These are phyloP conservation scores for Zasmidium angulare DNA, from an alignment of 2,329 filamentous ascomycete species.

Conservation along the genomic window DNA sequence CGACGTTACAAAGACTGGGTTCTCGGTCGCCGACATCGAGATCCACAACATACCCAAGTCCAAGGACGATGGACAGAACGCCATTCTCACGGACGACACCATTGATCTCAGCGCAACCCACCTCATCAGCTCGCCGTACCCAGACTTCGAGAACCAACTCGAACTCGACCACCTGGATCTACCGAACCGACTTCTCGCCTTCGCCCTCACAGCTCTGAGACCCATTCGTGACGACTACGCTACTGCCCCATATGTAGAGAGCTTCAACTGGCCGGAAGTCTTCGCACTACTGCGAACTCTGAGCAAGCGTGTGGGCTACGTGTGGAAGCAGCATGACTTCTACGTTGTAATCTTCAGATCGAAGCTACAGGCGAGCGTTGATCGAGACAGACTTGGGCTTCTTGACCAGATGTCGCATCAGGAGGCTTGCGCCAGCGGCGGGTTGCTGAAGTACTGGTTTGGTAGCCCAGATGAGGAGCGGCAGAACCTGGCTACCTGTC, in stretches of 20 bases:
- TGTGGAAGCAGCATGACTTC: constrained; percentile 48
- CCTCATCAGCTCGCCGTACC: constrained; percentile 67
- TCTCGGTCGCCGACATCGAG: background rate
- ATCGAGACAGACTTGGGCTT: constrained; percentile 66
- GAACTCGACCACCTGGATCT: constrained; percentile 66
- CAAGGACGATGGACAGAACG: background rate
- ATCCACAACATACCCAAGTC: background rate
- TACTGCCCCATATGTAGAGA: constrained; percentile 67
- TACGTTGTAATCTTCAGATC: constrained; percentile 86
- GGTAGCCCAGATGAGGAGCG: constrained; percentile 68
- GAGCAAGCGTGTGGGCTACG: constrained; percentile 40
- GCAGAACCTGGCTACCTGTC: constrained; percentile 75
- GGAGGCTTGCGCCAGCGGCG: constrained; percentile 76
- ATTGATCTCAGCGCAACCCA: constrained; percentile 19
- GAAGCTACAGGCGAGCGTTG: constrained; percentile 64
- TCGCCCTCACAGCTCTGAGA: constrained; percentile 65
- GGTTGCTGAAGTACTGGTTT: constrained; percentile 93
- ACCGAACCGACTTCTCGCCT: constrained; percentile 68
- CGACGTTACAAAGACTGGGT: background rate
- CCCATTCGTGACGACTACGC: constrained; percentile 71
- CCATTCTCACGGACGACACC: background rate
- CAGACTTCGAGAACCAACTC: constrained; percentile 67
- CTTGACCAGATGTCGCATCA: constrained; percentile 77
- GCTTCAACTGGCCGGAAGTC: constrained; percentile 74
- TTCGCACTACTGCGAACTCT: constrained; percentile 53